Conservation (phyloP, 805 yeast genomes). For the Myxozyma sirexii region DNA sequence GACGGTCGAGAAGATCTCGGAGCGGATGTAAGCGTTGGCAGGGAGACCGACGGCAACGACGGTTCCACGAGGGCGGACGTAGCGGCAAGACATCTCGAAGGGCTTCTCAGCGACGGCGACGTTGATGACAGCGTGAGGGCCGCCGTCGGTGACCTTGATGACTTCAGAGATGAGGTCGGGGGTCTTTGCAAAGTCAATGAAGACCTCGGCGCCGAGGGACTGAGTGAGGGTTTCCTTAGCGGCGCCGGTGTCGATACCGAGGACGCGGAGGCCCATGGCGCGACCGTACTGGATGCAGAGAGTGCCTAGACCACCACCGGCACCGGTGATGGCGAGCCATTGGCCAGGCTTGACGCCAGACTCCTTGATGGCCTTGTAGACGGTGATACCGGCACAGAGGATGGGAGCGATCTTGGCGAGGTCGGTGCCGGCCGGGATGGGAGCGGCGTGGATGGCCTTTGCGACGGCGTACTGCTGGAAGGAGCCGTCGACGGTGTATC, state of each 20-base stretch:
- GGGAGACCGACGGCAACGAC: slow-evolving; percentile 78
- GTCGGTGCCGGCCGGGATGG: slow-evolving; percentile 72
- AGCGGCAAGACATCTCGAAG: slow-evolving; percentile 60
- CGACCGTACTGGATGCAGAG: slow-evolving; percentile 73
- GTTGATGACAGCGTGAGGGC: slow-evolving; percentile 75
- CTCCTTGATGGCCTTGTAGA: slow-evolving; percentile 85
- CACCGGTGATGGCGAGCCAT: slow-evolving; percentile 78
- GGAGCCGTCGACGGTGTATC: slow-evolving; percentile 88
- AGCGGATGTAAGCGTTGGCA: slow-evolving; percentile 70
- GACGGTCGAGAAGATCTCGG: slow-evolving; percentile 73
- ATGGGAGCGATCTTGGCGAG: slow-evolving; percentile 78
- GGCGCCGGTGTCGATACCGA: slow-evolving; percentile 72
- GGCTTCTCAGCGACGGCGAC: slow-evolving; percentile 75
- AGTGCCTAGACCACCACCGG: slow-evolving; percentile 79
- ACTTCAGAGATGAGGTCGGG: slow-evolving; percentile 60
- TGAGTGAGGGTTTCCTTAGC: slow-evolving; percentile 59
- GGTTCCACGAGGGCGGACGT: slow-evolving; percentile 68
- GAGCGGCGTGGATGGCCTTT: slow-evolving; percentile 84
- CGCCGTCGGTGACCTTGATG: slow-evolving; percentile 64
- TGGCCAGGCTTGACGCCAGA: slow-evolving; percentile 70
- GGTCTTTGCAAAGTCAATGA: slow-evolving; percentile 60
- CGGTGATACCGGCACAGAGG: slow-evolving; percentile 90
- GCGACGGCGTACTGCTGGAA: slow-evolving; percentile 91
- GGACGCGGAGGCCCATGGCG: slow-evolving; percentile 74
- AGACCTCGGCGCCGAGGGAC: slow-evolving; percentile 67